Evolutionary conservation across 2,329 filamentous ascomycete species (phyloP).

Genomic region (Aspergillus arachidicola): DNA sequence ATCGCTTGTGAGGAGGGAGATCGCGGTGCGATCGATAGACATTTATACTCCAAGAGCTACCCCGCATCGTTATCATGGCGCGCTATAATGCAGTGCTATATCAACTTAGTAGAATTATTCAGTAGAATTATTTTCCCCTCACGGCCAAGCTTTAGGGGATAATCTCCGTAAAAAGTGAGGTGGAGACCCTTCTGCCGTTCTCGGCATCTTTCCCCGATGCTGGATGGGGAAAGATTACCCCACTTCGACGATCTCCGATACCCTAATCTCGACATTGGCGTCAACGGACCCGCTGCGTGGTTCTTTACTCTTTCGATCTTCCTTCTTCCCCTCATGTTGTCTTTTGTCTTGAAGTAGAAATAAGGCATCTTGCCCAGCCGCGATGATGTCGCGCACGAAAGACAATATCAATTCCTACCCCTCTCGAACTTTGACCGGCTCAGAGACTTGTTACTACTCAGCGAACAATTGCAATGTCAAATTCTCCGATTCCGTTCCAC

Average conservation of each 20-base stretch:
- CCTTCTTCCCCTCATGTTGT: neutral
- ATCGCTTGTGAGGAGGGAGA: neutral
- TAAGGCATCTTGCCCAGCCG: neutral
- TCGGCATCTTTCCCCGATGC: neutral
- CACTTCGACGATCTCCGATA: neutral
- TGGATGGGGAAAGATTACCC: neutral
- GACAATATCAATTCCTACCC: neutral
- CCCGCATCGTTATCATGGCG: neutral
- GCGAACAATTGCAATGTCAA: neutral
- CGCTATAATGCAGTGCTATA: neutral
- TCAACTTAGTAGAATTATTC: neutral
- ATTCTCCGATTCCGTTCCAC: neutral
- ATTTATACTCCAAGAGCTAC: neutral
- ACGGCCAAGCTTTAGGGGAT: neutral
- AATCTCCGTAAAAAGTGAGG: neutral
- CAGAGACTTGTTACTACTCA: neutral
- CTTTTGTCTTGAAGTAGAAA: neutral
- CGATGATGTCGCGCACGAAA: neutral
- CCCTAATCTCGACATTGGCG: neutral
- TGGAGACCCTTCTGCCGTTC: neutral
- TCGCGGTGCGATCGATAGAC: neutral
- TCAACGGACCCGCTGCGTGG: neutral
- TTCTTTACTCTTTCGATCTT: neutral
- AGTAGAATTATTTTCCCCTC: neutral
- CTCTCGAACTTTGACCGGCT: neutral